phyloP scores from a whole-genome alignment of 176 grass and related monocot genomes.

The Lolium multiflorum region DNA sequence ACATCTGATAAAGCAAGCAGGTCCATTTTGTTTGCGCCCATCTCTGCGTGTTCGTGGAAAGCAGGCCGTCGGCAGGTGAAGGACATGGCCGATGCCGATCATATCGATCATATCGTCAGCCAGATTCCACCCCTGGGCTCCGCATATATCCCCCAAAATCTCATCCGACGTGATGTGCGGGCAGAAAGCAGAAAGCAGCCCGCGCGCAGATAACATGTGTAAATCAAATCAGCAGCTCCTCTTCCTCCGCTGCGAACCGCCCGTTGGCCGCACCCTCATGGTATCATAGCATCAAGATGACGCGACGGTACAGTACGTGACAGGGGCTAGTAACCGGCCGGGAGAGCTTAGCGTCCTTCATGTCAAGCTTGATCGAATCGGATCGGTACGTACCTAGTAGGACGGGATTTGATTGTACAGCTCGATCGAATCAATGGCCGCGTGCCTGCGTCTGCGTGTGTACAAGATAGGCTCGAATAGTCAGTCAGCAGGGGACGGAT shows the following conservation, averaged over 20 bases:
- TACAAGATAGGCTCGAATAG: slow-evolving; percentile 36
- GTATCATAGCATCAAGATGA: not conserved
- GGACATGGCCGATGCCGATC: no score
- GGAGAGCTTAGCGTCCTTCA: not conserved
- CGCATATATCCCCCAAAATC: slow-evolving; percentile 43
- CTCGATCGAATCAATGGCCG: slow-evolving; percentile 3
- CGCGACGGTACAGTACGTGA: not conserved
- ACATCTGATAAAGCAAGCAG: no score
- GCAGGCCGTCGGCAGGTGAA: not conserved
- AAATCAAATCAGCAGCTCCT: no score
- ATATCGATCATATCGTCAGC: not conserved
- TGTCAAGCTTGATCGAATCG: not conserved
- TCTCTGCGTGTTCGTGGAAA: not conserved
- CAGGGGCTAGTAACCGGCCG: not conserved
- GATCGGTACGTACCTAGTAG: not conserved
- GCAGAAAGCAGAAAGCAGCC: slow-evolving; percentile 27
- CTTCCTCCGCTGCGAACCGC: slow-evolving; percentile 19
- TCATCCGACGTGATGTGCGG: slow-evolving; percentile 24
- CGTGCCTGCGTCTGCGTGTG: no score
- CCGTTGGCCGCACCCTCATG: slow-evolving; percentile 41
- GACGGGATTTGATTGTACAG: slow-evolving; percentile 27
- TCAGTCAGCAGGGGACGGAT: not conserved
- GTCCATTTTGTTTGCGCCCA: no score
- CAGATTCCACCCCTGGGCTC: slow-evolving; percentile 21
- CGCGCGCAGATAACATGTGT: not conserved